Evolutionary conservation across 306 rosid genomes (phyloP).

Genomic region (Vigna angularis): DNA sequence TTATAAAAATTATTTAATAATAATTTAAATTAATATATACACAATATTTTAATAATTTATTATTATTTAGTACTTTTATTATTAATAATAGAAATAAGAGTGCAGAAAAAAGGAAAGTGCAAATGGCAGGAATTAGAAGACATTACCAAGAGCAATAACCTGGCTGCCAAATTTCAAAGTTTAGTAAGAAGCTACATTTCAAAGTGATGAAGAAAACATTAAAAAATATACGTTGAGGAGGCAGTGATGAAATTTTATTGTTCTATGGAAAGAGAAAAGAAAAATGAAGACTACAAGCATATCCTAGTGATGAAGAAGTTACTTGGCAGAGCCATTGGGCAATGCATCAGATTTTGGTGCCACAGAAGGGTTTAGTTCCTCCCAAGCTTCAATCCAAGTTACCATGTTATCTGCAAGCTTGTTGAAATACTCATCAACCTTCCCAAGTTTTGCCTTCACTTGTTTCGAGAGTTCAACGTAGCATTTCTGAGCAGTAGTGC

Average conservation of each 20-base stretch:
- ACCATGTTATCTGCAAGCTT: constrained; percentile 85
- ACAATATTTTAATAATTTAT: no score
- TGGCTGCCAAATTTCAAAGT: constrained; percentile 31
- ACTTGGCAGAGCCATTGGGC: constrained; percentile 47
- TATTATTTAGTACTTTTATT: no score
- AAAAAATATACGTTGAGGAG: not conserved
- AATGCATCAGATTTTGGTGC: constrained; percentile 51
- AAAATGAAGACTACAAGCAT: constrained; percentile 39
- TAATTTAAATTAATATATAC: no score
- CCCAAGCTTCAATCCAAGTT: constrained; percentile 93
- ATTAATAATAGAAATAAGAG: no score
- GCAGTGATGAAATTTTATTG: constrained; percentile 40
- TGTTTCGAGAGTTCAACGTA: constrained; percentile 81
- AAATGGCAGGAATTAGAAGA: not conserved
- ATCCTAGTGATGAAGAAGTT: constrained; percentile 38
- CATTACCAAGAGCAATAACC: constrained; percentile 29
- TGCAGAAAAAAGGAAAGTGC: not conserved
- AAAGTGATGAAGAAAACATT: constrained; percentile 31
- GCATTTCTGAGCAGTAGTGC: constrained; percentile 75
- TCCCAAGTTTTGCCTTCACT: constrained; percentile 78
- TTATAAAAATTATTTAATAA: no score
- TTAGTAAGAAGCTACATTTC: constrained; percentile 10
- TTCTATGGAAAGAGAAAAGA: constrained; percentile 33
- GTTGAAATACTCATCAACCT: constrained; percentile 74
- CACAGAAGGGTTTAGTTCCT: constrained; percentile 64